Percentiles rank a stretch among this genome's conserved stretches.
Conservation (phyloP, 1,284 basidiomycete species). For the Cerrena zonata region DNA sequence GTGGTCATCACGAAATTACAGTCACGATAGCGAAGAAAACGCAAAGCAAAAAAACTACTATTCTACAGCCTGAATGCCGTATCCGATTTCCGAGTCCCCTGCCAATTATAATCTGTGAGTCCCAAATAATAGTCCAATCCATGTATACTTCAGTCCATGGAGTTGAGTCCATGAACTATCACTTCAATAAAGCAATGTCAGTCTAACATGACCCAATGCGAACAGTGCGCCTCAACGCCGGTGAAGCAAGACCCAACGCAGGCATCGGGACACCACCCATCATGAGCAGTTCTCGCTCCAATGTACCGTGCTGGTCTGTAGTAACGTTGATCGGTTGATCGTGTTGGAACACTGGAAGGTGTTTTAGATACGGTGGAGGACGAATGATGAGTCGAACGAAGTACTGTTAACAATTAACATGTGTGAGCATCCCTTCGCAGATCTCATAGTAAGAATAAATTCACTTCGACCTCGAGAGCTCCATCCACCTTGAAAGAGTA, state of each 20-base stretch:
- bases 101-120: no score
- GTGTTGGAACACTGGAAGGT: slow-evolving; percentile 36
- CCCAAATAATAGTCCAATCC: not conserved
- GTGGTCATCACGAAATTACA: not conserved
- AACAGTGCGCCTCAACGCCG: not conserved
- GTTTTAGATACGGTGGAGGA: slow-evolving; percentile 29
- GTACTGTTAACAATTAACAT: slow-evolving; percentile 33
- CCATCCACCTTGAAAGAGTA: slow-evolving; percentile 25
- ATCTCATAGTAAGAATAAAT: slow-evolving; percentile 8
- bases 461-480: slow-evolving; percentile 24
- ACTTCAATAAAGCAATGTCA: no score
- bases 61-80: not conserved
- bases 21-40: not conserved
- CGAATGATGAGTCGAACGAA: slow-evolving; percentile 32
- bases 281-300: slow-evolving; percentile 34
- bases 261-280: slow-evolving; percentile 39
- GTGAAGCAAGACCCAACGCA: slow-evolving; percentile 32
- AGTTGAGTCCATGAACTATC: no score
- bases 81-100: not conserved
- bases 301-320: slow-evolving; percentile 39
- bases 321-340: slow-evolving; percentile 36
- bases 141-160: not conserved
- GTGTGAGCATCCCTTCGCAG: slow-evolving; percentile 8
- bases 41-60: not conserved
- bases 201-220: not conserved